Percentiles rank a stretch among this genome's conserved stretches.
Evolutionary conservation across 2,329 filamentous ascomycete genomes (phyloP).

Genomic region (Pseudogymnoascus sp.): DNA sequence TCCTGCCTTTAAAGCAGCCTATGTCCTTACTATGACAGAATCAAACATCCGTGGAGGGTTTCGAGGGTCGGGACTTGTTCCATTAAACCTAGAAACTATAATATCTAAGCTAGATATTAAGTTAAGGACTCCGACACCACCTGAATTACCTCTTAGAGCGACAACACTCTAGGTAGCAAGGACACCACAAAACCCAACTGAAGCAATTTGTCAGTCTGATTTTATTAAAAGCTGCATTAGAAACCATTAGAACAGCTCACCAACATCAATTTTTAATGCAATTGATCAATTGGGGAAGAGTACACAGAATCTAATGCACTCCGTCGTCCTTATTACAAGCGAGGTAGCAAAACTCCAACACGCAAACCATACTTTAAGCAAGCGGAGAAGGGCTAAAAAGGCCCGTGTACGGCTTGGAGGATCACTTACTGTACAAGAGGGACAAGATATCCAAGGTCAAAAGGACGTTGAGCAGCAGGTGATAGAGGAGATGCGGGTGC

Average conservation of each 20-base stretch:
- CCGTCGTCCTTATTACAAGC: conserved; percentile 13
- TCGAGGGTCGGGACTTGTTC: not conserved
- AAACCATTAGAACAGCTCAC: no score
- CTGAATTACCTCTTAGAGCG: not conserved
- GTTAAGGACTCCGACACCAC: not conserved
- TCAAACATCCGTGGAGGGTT: no score
- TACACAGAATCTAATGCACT: no score
- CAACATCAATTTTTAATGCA: no score
- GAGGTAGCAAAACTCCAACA: not conserved
- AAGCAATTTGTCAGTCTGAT: conserved; percentile 11
- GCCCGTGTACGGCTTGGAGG: not conserved
- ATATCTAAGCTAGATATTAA: not conserved
- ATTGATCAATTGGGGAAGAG: not conserved
- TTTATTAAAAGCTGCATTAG: conserved; percentile 10
- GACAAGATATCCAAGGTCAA: conserved; percentile 3
- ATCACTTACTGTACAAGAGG: not conserved
- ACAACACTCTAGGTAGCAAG: conserved; percentile 8
- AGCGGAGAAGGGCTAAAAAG: conserved; percentile 1
- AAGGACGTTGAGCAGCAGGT: not conserved
- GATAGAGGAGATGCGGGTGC: not conserved
- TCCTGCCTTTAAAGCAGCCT: no score
- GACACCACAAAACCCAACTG: conserved; percentile 15
- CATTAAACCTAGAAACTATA: not conserved
- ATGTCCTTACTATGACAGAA: no score
- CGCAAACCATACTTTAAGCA: not conserved